Base-by-base conservation (phyloP, 768 basidiomycete species). In the Obba rivulosa region DNA sequence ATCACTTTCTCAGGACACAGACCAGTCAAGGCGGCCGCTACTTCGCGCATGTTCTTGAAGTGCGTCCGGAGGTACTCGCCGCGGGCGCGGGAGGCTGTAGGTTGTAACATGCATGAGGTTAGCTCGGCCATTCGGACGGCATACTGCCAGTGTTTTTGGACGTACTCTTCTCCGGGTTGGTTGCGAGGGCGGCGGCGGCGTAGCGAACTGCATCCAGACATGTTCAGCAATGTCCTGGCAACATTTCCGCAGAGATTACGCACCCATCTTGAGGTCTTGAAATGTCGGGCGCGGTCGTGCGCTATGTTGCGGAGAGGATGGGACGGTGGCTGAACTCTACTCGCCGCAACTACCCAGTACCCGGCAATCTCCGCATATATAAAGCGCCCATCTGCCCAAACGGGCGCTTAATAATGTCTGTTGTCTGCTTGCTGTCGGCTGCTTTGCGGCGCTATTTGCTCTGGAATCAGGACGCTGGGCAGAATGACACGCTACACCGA, bases 31-130 rank as follows among this genome's bases (percentile, higher is more conserved):
- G 89, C 92, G 56, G 95, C 95, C 44, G 90, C 94, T 48, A 98
- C 96, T 73, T 99, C 96, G 55, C 91, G 85, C 92, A 96, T 98
- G 82, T 98, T 99, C 87, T 99, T 99, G 85, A 96, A 99, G 77
- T 97, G 95, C 41, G 96, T 98, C 62, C 94, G 90, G 65, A 96
- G 83, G 80, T 97, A 93, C 76, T 95, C 92, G 62, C 93, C 93
- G 63, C 88, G 87, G 51, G 94, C 87, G 65, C 81, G 87, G 63
- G 94, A 84, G 68, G 89, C 92, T 95, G 67, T 34, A 66, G 42
- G 55, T 21, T 34, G 38, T 41, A 25, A 38, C 37, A 45, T 34
- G 38, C 44, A 49, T 41, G 35, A 5, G 28, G 28, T 31, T 13
- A 34, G 18, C 3, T 24, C 8, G 23, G 45, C 53, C 41, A 53